A percentile compares a stretch with the other conserved stretches of the same genome.
Evolutionary conservation across 371 early-diverging fungal species (phyloP).

Genomic region (Rhizopus sp.): DNA sequence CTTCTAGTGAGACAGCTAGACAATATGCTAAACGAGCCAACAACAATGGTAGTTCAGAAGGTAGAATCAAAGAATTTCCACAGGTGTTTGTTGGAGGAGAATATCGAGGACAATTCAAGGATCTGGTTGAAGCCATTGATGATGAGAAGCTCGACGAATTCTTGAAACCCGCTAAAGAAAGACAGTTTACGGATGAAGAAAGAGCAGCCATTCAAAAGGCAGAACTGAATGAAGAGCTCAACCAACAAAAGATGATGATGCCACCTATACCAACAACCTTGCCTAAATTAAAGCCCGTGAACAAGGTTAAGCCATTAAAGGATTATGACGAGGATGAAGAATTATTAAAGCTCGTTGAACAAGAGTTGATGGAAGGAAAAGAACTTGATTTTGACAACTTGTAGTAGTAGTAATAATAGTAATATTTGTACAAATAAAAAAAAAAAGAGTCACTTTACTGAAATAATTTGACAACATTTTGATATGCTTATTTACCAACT

Average conservation of each 20-base stretch:
- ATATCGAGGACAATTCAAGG: slow-evolving; percentile 42
- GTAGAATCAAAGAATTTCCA: slow-evolving; percentile 40
- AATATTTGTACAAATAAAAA: no score
- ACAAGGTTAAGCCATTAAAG: slow-evolving; percentile 31
- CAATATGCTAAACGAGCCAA: slow-evolving; percentile 45
- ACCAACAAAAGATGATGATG: slow-evolving; percentile 5
- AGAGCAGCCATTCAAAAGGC: slow-evolving; percentile 36
- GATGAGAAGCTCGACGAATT: slow-evolving; percentile 20
- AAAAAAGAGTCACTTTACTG: no score
- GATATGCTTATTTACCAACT: no score
- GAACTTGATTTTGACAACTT: slow-evolving; percentile 27
- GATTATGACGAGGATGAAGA: slow-evolving; percentile 49
- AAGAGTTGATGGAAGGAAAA: slow-evolving; percentile 39
- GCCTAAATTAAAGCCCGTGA: slow-evolving; percentile 20
- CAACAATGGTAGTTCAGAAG: slow-evolving; percentile 31
- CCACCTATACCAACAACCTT: slow-evolving; percentile 27
- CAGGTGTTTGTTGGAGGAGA: slow-evolving; percentile 49
- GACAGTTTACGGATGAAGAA: slow-evolving; percentile 34
- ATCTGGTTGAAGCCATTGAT: slow-evolving; percentile 29
- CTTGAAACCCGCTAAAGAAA: slow-evolving; percentile 35
- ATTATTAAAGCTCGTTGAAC: slow-evolving; percentile 35
- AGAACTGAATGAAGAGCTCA: slow-evolving; percentile 26
- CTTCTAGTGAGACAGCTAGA: slow-evolving; percentile 44
- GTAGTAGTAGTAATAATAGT: slow-evolving; percentile 10
- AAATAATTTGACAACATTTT: no score